Evolutionary conservation across 352 stramenopile species (phyloP).

Genomic region (Aphanomyces invadans): DNA sequence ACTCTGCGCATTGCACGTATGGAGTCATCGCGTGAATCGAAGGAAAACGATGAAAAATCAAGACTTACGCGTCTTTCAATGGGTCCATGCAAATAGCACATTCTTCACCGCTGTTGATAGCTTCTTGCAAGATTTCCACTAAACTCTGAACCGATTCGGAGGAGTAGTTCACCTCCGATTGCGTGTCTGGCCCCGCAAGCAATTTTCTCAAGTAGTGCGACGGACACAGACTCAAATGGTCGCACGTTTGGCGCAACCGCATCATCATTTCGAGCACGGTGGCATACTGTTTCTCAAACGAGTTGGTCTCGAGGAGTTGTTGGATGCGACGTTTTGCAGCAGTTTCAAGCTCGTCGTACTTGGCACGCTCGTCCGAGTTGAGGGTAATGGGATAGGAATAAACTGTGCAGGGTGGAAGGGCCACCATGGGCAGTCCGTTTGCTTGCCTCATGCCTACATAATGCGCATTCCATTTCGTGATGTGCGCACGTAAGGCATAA

Average conservation of each 20-base stretch:
- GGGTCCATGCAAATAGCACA: constrained; percentile 11
- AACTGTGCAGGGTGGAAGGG: constrained; percentile 3
- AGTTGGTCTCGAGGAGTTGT: neutral
- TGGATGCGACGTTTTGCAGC: neutral
- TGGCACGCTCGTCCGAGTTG: neutral
- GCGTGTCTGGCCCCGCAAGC: neutral
- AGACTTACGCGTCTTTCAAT: neutral
- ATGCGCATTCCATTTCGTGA: too few species aligned
- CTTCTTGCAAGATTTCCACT: constrained; percentile 9
- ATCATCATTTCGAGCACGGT: constrained; percentile 11
- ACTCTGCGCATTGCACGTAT: neutral
- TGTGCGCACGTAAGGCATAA: too few species aligned
- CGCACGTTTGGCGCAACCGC: constrained; percentile 6
- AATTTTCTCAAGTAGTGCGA: neutral
- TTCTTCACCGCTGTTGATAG: neutral
- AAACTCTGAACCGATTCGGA: neutral
- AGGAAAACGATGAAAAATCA: neutral
- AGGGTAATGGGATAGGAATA: neutral
- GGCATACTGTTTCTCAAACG: constrained; percentile 6
- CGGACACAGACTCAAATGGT: constrained; percentile 6
- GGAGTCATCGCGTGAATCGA: neutral
- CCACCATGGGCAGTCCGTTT: constrained; percentile 1
- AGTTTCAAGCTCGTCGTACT: neutral
- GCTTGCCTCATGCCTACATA: constrained; percentile 7
- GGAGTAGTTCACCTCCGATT: neutral